A percentile compares a stretch with the other conserved stretches of the same genome.
Evolutionary conservation across 495 filamentous ascomycete genomes (phyloP).

Genomic region (Neurospora discreta): DNA sequence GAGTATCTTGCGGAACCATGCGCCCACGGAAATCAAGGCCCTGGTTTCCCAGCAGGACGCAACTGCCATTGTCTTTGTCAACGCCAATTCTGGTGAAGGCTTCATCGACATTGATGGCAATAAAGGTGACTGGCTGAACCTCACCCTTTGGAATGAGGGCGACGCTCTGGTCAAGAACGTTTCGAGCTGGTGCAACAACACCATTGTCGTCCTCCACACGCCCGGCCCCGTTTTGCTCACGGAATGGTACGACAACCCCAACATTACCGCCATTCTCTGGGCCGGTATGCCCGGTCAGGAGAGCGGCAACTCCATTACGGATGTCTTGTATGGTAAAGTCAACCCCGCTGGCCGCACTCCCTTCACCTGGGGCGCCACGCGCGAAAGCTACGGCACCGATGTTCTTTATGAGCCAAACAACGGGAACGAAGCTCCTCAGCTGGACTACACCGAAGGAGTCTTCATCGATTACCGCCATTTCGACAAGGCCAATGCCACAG

Average conservation of each 20-base stretch:
- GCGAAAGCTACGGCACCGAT: conserved; percentile 63
- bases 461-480: conserved; percentile 94
- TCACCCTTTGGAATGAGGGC: conserved; percentile 78
- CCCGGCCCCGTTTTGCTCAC: conserved; percentile 69
- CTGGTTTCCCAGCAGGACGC: conserved; percentile 58
- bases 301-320: conserved; percentile 79
- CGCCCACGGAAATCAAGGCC: conserved; percentile 40
- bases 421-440: conserved; percentile 58
- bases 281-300: conserved; percentile 90
- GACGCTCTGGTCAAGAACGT: conserved; percentile 72
- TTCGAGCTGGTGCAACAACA: conserved; percentile 71
- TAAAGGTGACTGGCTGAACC: conserved; percentile 80
- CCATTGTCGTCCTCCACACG: conserved; percentile 84
- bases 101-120: conserved; percentile 80
- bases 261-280: conserved; percentile 90
- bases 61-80: conserved; percentile 75
- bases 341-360: conserved; percentile 80
- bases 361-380: conserved; percentile 74
- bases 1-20: conserved; percentile 67
- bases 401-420: conserved; percentile 68
- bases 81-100: conserved; percentile 77
- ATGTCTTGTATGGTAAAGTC: conserved; percentile 81
- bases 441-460: conserved; percentile 71
- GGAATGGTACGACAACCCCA: conserved; percentile 71
- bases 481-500: conserved; percentile 61